These are phyloP conservation scores for Gamsiella multidivaricata DNA, from an alignment of 192 early-diverging fungal species.

Conservation along the genomic window DNA sequence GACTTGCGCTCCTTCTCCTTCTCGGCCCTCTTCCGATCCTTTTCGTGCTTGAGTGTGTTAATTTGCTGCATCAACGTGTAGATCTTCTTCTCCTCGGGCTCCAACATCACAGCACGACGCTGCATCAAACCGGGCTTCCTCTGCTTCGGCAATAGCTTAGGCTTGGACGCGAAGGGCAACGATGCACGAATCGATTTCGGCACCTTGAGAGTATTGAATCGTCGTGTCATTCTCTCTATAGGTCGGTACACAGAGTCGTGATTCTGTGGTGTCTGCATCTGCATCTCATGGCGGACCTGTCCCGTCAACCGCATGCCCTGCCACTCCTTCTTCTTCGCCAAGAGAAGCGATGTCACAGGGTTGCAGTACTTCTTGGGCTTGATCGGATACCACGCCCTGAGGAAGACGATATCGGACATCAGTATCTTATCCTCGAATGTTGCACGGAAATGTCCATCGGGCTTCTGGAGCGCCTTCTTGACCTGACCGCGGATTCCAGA, in stretches of 20 bases:
- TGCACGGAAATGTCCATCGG: constrained; percentile 93
- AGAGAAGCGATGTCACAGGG: constrained; percentile 92
- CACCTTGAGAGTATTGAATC: constrained; percentile 85
- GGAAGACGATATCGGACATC: constrained; percentile 96
- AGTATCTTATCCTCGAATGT: constrained; percentile 98
- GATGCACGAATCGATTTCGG: constrained; percentile 83
- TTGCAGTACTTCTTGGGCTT: constrained; percentile 97
- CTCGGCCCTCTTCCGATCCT: constrained; percentile 79
- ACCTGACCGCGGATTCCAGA: constrained; percentile 98
- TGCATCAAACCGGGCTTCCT: constrained; percentile 63
- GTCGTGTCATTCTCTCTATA: constrained; percentile 78
- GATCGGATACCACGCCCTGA: constrained; percentile 96
- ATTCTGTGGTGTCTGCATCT: constrained; percentile 75
- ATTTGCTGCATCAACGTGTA: constrained; percentile 86
- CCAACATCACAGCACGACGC: constrained; percentile 88
- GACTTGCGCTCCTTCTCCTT: constrained; percentile 64
- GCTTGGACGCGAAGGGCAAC: constrained; percentile 91
- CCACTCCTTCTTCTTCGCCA: constrained; percentile 81
- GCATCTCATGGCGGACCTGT: constrained; percentile 79
- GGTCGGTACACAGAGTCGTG: constrained; percentile 90
- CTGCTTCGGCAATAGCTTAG: constrained; percentile 72
- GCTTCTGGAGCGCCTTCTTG: constrained; percentile 90
- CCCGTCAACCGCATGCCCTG: constrained; percentile 90
- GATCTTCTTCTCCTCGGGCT: constrained; percentile 92
- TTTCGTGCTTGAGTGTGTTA: constrained; percentile 88